phyloP scores from a whole-genome alignment of 2,329 filamentous ascomycete genomes.

The Mollisia scopiformis region DNA sequence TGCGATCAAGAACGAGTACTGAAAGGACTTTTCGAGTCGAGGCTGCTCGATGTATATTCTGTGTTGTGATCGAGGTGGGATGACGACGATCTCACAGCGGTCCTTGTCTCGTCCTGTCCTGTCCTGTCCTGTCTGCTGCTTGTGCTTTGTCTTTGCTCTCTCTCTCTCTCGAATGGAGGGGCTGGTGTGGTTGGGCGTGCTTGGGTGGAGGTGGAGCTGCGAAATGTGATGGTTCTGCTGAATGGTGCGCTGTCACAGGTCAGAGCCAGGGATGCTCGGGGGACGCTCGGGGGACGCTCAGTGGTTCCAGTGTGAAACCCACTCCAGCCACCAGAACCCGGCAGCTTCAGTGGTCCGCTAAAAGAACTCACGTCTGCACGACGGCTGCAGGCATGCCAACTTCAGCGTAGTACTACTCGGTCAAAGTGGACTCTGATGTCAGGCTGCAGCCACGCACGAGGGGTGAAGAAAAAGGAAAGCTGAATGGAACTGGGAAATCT shows the following conservation, averaged over 20 bases:
- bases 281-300: too few relatives aligned
- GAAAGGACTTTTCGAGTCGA: slow-evolving; percentile 15
- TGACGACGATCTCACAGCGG: slow-evolving; percentile 20
- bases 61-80: slow-evolving; percentile 18
- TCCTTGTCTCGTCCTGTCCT: slow-evolving; percentile 10
- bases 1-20: slow-evolving; percentile 1
- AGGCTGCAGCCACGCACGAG: slow-evolving; percentile 17
- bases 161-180: slow-evolving; percentile 10
- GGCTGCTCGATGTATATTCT: slow-evolving; percentile 15
- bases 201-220: neutral
- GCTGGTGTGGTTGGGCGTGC: slow-evolving; percentile 5
- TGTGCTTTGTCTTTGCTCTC: too few relatives aligned
- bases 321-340: slow-evolving; percentile 4
- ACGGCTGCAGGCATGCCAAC: slow-evolving; percentile 12
- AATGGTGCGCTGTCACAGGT: slow-evolving; percentile 28
- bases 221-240: slow-evolving; percentile 8
- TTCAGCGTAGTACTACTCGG: slow-evolving; percentile 17
- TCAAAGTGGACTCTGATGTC: slow-evolving; percentile 23
- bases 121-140: neutral
- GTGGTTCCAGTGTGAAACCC: slow-evolving; percentile 16
- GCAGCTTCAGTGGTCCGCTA: slow-evolving; percentile 7
- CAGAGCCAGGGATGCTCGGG: slow-evolving; percentile 8
- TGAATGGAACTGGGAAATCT: slow-evolving; percentile 21
- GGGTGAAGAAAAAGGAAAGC: slow-evolving; percentile 6
- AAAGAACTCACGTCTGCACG: neutral